Base-by-base conservation (phyloP, 2,329 filamentous ascomycete species). In the Triangularia setosa region DNA sequence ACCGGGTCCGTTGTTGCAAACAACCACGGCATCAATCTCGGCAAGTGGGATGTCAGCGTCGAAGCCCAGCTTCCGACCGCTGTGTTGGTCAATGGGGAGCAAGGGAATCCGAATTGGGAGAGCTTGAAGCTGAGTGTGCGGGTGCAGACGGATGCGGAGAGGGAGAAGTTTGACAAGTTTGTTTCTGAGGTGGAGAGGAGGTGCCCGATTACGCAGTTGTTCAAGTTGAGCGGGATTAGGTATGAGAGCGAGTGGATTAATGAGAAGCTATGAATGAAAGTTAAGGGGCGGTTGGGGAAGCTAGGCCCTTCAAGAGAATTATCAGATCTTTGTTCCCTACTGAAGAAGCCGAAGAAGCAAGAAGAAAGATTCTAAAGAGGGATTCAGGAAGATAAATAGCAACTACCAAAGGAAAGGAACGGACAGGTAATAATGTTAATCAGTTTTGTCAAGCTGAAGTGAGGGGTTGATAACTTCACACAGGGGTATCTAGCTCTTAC, bases 21-120 rank as follows among this genome's bases (percentile, higher is more conserved):
- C 52, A 69, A 73, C 59, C 72, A 69, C n/a, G 70, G 69, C 12
- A 69, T 73, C 58, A 66, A 63, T 60, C 62, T 74, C 8, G 72
- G 72, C 0, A 24, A 67, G 52, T 74, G 72, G 72, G n/a, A 69
- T 1, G 71, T 74, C 2, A 64, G 58, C 53, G 71, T 74, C 21
- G 64, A 71, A 4, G 72, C 66, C 16, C 23, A 65, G 14, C 61
- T 74, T 61, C 69, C 69, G 16, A 72, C 71, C 5, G 67, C 55
- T 5, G 69, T 72, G 27, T 61, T 74, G 58, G 71, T 72, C 4
- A 53, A 64, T 2, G 72, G 72, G 5, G 67, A 68, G 56, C 58
- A 74, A 64, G 72, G 72, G 12, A 73, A 73, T 59, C 68, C 71
- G 18, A 74, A 73, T 62, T 73, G 71, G 71, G 69, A 71, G 62